Evolutionary conservation across 345 rosid species (phyloP).

Genomic region (Rhodomyrtus tomentosa): DNA sequence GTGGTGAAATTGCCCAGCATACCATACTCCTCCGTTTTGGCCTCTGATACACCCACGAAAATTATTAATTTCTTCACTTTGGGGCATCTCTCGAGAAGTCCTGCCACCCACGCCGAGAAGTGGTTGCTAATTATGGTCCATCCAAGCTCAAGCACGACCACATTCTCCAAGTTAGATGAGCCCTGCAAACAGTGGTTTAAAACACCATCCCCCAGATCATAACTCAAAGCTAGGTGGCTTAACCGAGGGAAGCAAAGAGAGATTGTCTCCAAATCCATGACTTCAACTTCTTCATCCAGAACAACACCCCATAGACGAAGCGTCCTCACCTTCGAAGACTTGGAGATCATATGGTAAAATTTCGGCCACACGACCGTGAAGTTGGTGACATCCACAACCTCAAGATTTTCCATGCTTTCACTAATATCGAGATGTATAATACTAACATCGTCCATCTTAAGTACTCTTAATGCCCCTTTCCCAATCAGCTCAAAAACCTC

Average conservation of each 20-base stretch:
- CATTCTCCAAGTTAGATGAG: conserved; percentile 41
- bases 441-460: conserved; percentile 84
- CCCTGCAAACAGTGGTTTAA: conserved; percentile 57
- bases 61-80: conserved; percentile 60
- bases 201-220: conserved; percentile 51
- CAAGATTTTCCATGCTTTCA: conserved; percentile 60
- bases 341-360: conserved; percentile 76
- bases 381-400: conserved; percentile 64
- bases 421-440: conserved; percentile 73
- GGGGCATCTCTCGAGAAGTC: conserved; percentile 60
- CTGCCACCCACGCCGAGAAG: conserved; percentile 71
- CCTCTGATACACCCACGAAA: conserved; percentile 59
- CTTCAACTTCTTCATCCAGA: conserved; percentile 30
- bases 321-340: conserved; percentile 56
- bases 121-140: conserved; percentile 59
- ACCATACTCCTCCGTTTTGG: conserved; percentile 53
- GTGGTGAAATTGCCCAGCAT: conserved; percentile 61
- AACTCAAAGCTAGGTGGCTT: conserved; percentile 58
- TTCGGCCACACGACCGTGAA: conserved; percentile 78
- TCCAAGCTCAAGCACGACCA: conserved; percentile 64
- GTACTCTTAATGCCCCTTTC: conserved; percentile 61
- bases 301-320: conserved; percentile 84
- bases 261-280: conserved; percentile 59
- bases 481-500: conserved; percentile 79
- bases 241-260: conserved; percentile 56